Evolutionary conservation across 768 basidiomycete genomes (phyloP).

Genomic region (Psilocybe subaeruginosa): DNA sequence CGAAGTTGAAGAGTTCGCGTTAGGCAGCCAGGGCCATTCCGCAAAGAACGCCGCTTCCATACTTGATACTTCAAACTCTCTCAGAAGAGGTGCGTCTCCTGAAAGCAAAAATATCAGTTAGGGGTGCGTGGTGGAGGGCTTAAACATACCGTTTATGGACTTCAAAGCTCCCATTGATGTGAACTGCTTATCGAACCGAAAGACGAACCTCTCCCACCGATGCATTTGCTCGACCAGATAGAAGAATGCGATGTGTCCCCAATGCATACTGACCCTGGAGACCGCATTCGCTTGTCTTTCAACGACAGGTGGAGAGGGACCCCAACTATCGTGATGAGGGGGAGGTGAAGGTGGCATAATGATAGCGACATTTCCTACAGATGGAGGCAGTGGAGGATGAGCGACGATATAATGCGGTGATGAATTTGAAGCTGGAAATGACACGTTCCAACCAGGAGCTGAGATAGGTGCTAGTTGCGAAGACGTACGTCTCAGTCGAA

Average conservation of each 20-base stretch:
- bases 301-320: conserved; percentile 22
- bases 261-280: conserved; percentile 59
- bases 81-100: conserved; percentile 76
- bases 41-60: conserved; percentile 61
- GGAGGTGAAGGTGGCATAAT: conserved; percentile 49
- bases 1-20: conserved; percentile 31
- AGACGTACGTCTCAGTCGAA: conserved; percentile 31
- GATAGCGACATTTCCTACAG: conserved; percentile 30
- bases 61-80: conserved; percentile 79
- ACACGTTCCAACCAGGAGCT: conserved; percentile 34
- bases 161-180: conserved; percentile 74
- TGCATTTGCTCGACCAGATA: conserved; percentile 83
- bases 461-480: conserved; percentile 31
- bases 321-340: conserved; percentile 40
- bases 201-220: conserved; percentile 81
- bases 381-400: conserved; percentile 31
- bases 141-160: conserved; percentile 63
- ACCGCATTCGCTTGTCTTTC: conserved; percentile 25
- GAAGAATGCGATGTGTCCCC: conserved; percentile 81
- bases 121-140: conserved; percentile 8
- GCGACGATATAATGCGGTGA: conserved; percentile 42
- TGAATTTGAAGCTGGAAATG: conserved; percentile 30
- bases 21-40: conserved; percentile 81
- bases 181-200: conserved; percentile 79
- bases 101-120: conserved; percentile 16